Base-by-base conservation (phyloP, 768 basidiomycete genomes). In the Holtermanniella nyarrowii region DNA sequence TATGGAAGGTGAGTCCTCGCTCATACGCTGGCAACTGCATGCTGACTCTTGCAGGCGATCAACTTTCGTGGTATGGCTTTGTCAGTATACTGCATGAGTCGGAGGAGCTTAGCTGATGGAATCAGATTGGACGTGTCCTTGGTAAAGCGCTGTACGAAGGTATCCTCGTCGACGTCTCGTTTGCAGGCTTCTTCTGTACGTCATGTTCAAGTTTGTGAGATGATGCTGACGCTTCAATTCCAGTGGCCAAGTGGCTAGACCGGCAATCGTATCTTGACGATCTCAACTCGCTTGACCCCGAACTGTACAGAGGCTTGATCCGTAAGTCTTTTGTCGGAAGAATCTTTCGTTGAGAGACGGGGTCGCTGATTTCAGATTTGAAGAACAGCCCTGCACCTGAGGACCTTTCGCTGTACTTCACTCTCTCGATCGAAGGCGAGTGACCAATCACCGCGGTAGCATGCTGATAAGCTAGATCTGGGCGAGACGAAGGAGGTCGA, bases 141-240 rank as follows among this genome's bases (percentile, higher is more conserved):
- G 93, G 93, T 3, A 97, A 97, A 68, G 95, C 93, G 0, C 77
- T 99, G 67, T 97, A 99, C 62, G 88, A 96, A 48, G 90, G 91
- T 0, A 95, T 97, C 43, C 76, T 99, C 5, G 83, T 93, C 14
- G 89, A 96, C 57, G 88, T 96, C 1, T 85, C 85, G 0, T 97
- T 97, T 69, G 91, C 95, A 2, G 81, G 82, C 2, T 99, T 97
- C 76, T 97, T 97, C 77, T 76, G 95, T 49, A 80, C 42, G 62
- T 60, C 23, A 18, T 26, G 10, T 3, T 3, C 20, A 2, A 22
- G 18, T n/a, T 26, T n/a, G 39, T 47, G 31, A 13, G 20, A 39
- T 26, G 22, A 26, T 16, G 18, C 21, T 41, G 5, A 45, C 21
- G 39, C 22, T 31, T 18, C 37, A 5, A 22, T 41, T 7, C 4